Conservation (phyloP, 768 basidiomycete species). For the Termitomyces sp. region DNA sequence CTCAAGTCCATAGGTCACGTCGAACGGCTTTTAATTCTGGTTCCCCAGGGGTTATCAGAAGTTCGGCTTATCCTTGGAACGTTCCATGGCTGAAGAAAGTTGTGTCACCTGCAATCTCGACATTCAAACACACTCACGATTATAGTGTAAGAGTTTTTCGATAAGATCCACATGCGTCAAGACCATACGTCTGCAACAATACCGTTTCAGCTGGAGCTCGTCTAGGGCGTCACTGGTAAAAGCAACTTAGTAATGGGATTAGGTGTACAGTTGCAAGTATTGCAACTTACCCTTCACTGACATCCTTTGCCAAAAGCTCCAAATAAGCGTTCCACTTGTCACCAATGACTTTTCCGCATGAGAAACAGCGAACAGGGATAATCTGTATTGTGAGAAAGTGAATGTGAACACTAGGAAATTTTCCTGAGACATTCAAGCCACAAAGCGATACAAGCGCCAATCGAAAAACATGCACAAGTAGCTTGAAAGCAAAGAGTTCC, state of each 20-base stretch:
- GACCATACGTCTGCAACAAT: conserved; percentile 97
- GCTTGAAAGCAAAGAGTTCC: not conserved
- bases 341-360: conserved; percentile 95
- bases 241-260: not conserved
- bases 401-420: not conserved
- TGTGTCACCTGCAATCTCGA: not conserved
- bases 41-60: conserved; percentile 5
- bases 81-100: conserved; percentile 36
- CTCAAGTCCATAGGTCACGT: not conserved
- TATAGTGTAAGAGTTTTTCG: conserved; percentile 94
- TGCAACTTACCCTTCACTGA: conserved; percentile 77
- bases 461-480: not conserved
- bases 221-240: conserved; percentile 77
- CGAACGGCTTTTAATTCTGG: not conserved
- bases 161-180: conserved; percentile 97
- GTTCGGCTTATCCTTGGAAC: conserved; percentile 36
- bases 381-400: conserved; percentile 48
- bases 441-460: not conserved
- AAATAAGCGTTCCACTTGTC: conserved; percentile 94
- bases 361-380: conserved; percentile 93
- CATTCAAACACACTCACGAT: conserved; percentile 52
- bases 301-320: conserved; percentile 71
- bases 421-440: not conserved
- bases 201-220: conserved; percentile 83
- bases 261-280: not conserved